These are phyloP conservation scores for Eimeria praecox DNA, from an alignment of 169 alveolate species.

Conservation along the genomic window DNA sequence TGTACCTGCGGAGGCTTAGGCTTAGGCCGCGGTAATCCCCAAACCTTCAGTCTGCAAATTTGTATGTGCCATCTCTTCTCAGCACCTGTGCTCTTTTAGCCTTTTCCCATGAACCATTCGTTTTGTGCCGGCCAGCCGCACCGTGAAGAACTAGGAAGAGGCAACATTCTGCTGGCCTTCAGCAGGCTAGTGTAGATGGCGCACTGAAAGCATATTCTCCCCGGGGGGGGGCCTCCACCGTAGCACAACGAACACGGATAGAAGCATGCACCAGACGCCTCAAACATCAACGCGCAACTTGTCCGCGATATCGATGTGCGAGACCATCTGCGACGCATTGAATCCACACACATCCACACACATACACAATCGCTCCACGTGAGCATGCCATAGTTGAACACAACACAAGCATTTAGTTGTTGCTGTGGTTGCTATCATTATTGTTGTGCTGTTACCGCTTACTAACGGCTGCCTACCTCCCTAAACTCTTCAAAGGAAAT, in stretches of 20 bases:
- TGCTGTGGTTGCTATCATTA: neutral
- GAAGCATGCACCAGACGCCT: conserved; percentile 4
- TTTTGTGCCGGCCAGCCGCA: neutral
- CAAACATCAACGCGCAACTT: conserved; percentile 86
- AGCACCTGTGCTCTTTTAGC: neutral
- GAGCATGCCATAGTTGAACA: neutral
- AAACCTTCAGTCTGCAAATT: neutral
- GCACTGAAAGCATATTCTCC: neutral
- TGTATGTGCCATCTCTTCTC: neutral
- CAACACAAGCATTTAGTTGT: neutral
- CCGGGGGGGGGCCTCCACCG: neutral
- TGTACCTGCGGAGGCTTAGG: conserved; percentile 48
- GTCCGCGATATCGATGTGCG: conserved; percentile 89
- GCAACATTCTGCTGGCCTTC: neutral
- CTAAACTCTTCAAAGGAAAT: conserved; percentile 97
- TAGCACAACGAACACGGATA: neutral
- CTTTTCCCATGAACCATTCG: neutral
- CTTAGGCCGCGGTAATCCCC: conserved; percentile 3
- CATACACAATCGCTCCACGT: neutral
- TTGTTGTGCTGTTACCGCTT: neutral
- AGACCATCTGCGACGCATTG: conserved; percentile 85
- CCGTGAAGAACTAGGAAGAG: neutral
- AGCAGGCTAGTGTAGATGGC: neutral
- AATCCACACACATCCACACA: neutral
- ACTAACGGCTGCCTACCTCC: conserved; percentile 86